phyloP scores from a whole-genome alignment of 2,329 filamentous ascomycete species.

The Penicillium freii region DNA sequence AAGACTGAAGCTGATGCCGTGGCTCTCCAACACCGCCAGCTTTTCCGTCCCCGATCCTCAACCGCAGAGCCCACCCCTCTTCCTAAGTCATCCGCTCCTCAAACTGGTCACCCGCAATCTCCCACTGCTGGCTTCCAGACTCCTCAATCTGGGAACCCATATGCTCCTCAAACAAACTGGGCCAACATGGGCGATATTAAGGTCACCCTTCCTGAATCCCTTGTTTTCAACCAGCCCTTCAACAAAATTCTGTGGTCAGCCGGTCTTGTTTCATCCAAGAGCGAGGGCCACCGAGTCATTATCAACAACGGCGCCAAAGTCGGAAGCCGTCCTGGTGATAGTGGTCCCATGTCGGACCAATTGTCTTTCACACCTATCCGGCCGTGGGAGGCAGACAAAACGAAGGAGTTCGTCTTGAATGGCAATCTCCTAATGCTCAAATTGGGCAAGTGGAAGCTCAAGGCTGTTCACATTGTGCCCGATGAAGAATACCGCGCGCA shows the following conservation, averaged over 20 bases:
- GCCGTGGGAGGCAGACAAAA: slow-evolving; percentile 42
- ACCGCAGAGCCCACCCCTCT: slow-evolving; percentile 37
- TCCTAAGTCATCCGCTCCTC: slow-evolving; percentile 18
- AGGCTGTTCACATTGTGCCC: slow-evolving; percentile 54
- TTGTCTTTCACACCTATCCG: slow-evolving; percentile 53
- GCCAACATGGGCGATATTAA: slow-evolving; percentile 39
- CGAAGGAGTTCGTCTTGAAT: slow-evolving; percentile 51
- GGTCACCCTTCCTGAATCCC: slow-evolving; percentile 49
- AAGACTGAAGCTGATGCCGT: slow-evolving; percentile 61
- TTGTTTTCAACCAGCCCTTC: slow-evolving; percentile 50
- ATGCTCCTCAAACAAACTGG: slow-evolving; percentile 41
- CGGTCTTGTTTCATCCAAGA: slow-evolving; percentile 51
- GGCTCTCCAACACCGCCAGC: slow-evolving; percentile 54
- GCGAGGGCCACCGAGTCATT: slow-evolving; percentile 53
- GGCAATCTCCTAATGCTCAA: slow-evolving; percentile 54
- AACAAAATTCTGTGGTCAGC: slow-evolving; percentile 52
- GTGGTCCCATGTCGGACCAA: slow-evolving; percentile 43
- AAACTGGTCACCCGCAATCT: slow-evolving; percentile 21
- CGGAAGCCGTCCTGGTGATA: slow-evolving; percentile 41
- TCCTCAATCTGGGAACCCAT: slow-evolving; percentile 37
- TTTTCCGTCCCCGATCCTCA: slow-evolving; percentile 42
- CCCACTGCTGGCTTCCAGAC: slow-evolving; percentile 29
- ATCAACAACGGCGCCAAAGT: slow-evolving; percentile 52
- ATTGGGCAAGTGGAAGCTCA: slow-evolving; percentile 61
- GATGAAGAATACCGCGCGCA: slow-evolving; percentile 53